phyloP scores from a whole-genome alignment of 306 rosid genomes.

The Dryas alaskensis region DNA sequence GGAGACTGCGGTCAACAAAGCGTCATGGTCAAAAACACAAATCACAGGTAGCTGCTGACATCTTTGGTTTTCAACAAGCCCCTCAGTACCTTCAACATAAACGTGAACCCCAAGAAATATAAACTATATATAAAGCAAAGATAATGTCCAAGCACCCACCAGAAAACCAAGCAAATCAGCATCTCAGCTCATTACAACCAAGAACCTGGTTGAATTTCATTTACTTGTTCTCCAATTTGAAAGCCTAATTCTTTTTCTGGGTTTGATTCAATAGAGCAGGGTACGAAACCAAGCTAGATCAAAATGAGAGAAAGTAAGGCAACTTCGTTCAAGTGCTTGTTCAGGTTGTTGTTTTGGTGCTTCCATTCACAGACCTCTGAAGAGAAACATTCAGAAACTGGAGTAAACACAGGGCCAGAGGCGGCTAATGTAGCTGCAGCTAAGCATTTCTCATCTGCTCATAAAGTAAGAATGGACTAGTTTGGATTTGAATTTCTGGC shows the following conservation, averaged over 20 bases:
- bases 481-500: too few relatives aligned
- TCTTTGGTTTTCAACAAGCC: neutral
- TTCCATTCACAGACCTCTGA: neutral
- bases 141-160: too few relatives aligned
- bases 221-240: too few relatives aligned
- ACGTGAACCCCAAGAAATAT: neutral
- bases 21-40: neutral
- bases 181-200: neutral
- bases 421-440: slow-evolving; percentile 11
- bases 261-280: neutral
- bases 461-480: slow-evolving; percentile 9
- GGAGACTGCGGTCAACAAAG: neutral
- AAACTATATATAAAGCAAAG: neutral
- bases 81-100: too few relatives aligned
- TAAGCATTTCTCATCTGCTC: slow-evolving; percentile 20
- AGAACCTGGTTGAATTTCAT: too few relatives aligned
- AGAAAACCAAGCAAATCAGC: neutral
- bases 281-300: neutral
- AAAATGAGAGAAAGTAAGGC: neutral
- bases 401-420: neutral
- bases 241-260: neutral
- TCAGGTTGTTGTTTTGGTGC: neutral
- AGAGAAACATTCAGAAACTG: neutral
- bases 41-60: neutral
- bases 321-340: neutral